Base-by-base conservation (phyloP, 2,329 filamentous ascomycete species). In the Ophiosphaerella herpotricha region DNA sequence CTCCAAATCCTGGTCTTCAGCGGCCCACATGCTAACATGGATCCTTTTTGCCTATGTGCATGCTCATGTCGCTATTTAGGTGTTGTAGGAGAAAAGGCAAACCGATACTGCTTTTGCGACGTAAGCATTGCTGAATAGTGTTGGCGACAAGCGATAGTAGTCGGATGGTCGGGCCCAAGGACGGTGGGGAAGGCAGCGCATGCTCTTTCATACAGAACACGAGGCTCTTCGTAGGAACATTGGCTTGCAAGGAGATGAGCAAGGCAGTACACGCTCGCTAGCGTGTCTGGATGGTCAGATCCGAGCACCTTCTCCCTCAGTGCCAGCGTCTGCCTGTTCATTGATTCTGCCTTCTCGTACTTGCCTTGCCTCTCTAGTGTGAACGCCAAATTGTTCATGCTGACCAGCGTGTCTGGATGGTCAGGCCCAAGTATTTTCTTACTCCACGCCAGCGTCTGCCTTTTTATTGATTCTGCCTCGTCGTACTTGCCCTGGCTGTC, bases 351-450 rank as follows among this genome's bases (percentile, higher is more conserved):
- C 9, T 29, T 5, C 26, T 2, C 2, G 26, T 29, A 29, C 26
- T 2, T 29, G 26, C 26, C 26, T 29, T 29, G 26, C n/a, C n/a
- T n/a, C n/a, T n/a, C n/a, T n/a, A n/a, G n/a, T n/a, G n/a, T n/a
- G n/a, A n/a, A n/a, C n/a, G n/a, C n/a, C n/a, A n/a, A n/a, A n/a
- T n/a, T n/a, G n/a, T n/a, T n/a, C n/a, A n/a, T n/a, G n/a, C n/a
- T n/a, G n/a, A n/a, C n/a, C 18, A 18, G 4, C 44, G 49, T 52
- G 26, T 44, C 18, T 33, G 46, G 49, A 45, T 52, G 49, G 8
- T 48, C 29, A 29, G 13, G 33, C 33, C 33, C 6, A 4, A 16
- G 26, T 5, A 29, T 11, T 5, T 11, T 29, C 26, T 29, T 5
- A 2, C 26, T 29, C 26, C 5, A 5, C 26, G 26, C 26, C 5